Evolutionary conservation across 495 filamentous ascomycete species (phyloP).

Genomic region (Paragyromitra xinjiangensis): DNA sequence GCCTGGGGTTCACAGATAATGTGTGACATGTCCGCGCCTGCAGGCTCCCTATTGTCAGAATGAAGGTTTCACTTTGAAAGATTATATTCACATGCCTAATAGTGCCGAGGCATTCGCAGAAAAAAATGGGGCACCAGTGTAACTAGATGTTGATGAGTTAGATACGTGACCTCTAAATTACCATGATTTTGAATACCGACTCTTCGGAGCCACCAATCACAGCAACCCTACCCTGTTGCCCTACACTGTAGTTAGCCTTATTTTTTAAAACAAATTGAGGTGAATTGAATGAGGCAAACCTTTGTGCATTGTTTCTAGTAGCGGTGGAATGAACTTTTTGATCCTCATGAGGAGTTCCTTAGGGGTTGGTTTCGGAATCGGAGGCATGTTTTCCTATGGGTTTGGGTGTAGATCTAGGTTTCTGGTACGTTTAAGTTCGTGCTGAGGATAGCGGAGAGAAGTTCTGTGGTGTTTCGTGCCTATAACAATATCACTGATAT

Average conservation of each 20-base stretch:
- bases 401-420: no score
- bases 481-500: no score
- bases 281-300: constrained; percentile 63
- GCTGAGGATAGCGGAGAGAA: no score
- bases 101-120: constrained; percentile 94
- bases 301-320: constrained; percentile 97
- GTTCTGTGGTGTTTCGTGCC: no score
- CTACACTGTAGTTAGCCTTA: constrained; percentile 62
- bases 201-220: constrained; percentile 96
- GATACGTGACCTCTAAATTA: neutral
- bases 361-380: constrained; percentile 62
- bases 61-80: constrained; percentile 43
- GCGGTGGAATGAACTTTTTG: constrained; percentile 89
- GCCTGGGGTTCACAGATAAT: constrained; percentile 94
- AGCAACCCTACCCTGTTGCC: constrained; percentile 88
- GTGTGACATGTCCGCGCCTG: constrained; percentile 90
- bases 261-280: neutral
- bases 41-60: constrained; percentile 10
- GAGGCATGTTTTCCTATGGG: constrained; percentile 41
- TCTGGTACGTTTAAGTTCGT: no score
- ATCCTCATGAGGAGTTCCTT: constrained; percentile 80
- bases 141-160: constrained; percentile 62
- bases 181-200: constrained; percentile 58
- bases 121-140: constrained; percentile 97
- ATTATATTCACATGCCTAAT: constrained; percentile 64